Conservation (phyloP, 306 rosid genomes). For the Glycyrrhiza uralensis region DNA sequence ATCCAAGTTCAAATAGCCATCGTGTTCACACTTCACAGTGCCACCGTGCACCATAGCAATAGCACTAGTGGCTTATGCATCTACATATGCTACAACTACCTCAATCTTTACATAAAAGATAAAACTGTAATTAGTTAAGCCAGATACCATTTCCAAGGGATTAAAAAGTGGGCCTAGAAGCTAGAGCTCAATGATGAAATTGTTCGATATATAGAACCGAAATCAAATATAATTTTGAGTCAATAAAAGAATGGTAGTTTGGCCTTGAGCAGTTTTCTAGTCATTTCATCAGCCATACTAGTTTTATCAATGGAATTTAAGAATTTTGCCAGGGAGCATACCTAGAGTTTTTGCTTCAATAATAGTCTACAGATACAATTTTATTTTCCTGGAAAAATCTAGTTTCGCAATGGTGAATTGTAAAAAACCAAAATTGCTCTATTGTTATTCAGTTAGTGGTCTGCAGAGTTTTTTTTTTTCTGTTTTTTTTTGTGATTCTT, state of each 20-base stretch:
- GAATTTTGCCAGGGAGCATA: not conserved
- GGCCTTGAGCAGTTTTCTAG: not conserved
- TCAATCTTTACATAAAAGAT: not conserved
- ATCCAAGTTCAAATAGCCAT: not conserved
- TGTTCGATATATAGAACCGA: not conserved
- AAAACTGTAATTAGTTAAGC: not conserved
- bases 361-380: not conserved
- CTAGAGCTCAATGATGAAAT: not conserved
- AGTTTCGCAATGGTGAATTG: not conserved
- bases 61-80: not conserved
- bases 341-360: not conserved
- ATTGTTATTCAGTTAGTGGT: not conserved
- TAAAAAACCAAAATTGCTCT: not conserved
- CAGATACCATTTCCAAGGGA: not conserved
- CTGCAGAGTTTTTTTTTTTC: not conserved
- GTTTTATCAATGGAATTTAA: not conserved
- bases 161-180: not conserved
- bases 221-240: not conserved
- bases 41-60: not conserved
- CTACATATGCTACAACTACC: not conserved
- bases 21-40: not conserved
- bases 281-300: conserved; percentile 8
- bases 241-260: not conserved
- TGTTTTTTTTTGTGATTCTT: not conserved
- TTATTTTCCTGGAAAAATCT: conserved; percentile 10